Evolutionary conservation across 2,329 filamentous ascomycete genomes (phyloP).

Genomic region (Lachnellula willkommii): DNA sequence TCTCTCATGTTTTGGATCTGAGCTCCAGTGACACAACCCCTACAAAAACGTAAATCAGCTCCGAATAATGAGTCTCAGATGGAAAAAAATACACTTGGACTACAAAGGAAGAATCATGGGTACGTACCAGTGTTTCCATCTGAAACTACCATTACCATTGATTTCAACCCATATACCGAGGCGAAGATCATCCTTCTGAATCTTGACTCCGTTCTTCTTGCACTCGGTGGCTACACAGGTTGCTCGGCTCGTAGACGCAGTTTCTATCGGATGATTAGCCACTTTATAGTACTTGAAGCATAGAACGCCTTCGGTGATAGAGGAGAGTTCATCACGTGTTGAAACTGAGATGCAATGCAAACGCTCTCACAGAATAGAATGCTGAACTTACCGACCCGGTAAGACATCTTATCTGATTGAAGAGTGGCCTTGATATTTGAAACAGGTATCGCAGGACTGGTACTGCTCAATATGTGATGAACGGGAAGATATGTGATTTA

Average conservation of each 20-base stretch:
- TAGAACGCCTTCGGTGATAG: not conserved
- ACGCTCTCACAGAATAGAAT: not conserved
- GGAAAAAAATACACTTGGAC: not conserved
- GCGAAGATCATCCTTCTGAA: conserved; percentile 72
- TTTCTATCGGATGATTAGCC: conserved; percentile 48
- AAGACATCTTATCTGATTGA: conserved; percentile 24
- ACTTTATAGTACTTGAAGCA: not conserved
- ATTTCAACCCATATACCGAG: conserved; percentile 69
- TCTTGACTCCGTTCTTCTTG: conserved; percentile 65
- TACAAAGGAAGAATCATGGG: not conserved
- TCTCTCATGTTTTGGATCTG: conserved; percentile 63
- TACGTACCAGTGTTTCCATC: conserved; percentile 81
- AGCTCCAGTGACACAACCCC: conserved; percentile 82
- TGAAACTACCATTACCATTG: conserved; percentile 55
- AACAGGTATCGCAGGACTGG: not conserved
- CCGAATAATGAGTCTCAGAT: too few species aligned
- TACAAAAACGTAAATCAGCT: conserved; percentile 32
- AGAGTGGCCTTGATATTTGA: not conserved
- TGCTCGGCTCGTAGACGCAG: conserved; percentile 65
- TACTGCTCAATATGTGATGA: too few species aligned
- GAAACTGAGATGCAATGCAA: conserved; percentile 10
- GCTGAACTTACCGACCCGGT: conserved; percentile 32
- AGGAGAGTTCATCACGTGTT: conserved; percentile 17
- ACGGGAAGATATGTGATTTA: not conserved
- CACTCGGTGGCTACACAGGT: conserved; percentile 66